phyloP scores from a whole-genome alignment of 345 rosid species.

The Raphanus raphanistrum region DNA sequence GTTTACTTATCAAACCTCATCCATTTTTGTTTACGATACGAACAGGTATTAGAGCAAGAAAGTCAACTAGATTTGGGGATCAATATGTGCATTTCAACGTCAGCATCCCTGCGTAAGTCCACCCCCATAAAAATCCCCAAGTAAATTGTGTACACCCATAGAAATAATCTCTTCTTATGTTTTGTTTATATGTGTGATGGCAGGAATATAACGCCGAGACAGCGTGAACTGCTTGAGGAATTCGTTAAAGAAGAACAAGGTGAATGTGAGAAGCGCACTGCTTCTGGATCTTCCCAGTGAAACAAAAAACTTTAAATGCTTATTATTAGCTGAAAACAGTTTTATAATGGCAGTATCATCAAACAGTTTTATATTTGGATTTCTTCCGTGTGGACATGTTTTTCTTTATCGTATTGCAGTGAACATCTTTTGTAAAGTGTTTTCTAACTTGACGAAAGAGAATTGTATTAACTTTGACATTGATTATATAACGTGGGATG shows the following conservation, averaged over 20 bases:
- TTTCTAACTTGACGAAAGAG: constrained; percentile 6
- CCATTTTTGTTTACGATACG: not conserved
- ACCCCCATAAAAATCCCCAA: not conserved
- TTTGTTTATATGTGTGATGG: not conserved
- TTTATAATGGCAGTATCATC: constrained; percentile 14
- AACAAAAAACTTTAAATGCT: not conserved
- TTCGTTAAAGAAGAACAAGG: constrained; percentile 89
- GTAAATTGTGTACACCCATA: not conserved
- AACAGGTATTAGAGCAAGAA: constrained; percentile 82
- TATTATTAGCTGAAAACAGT: not conserved
- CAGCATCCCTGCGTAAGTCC: constrained; percentile 81
- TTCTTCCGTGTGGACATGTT: not conserved
- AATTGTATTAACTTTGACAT: not conserved
- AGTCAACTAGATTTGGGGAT: constrained; percentile 72
- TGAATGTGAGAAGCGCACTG: constrained; percentile 63
- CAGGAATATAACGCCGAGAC: constrained; percentile 81
- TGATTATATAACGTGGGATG: not conserved
- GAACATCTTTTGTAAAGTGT: not conserved
- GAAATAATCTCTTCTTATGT: not conserved
- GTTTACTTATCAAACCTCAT: not conserved
- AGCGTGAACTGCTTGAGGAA: constrained; percentile 88
- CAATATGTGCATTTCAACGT: constrained; percentile 92
- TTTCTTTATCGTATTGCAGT: not conserved
- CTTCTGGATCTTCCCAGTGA: constrained; percentile 80
- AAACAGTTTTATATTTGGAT: too few relatives aligned